Percentiles rank a stretch among this genome's conserved stretches.
phyloP scores from a whole-genome alignment of 148 eudicot species.

The Chenopodium berlandieri region DNA sequence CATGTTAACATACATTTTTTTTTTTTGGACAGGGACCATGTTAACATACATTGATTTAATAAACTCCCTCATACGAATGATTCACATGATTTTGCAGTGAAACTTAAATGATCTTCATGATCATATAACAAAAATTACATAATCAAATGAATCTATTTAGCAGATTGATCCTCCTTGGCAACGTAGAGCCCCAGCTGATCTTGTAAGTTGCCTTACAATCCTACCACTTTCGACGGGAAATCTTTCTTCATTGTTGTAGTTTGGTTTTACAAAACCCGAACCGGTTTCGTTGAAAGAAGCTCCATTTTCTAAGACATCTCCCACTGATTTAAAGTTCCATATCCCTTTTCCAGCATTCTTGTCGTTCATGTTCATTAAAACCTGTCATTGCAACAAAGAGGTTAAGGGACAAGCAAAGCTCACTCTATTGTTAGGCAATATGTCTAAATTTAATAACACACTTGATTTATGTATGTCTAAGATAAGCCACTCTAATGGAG shows the following conservation, averaged over 20 bases:
- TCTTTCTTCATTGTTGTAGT: slow-evolving; percentile 44
- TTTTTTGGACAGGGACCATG: background rate
- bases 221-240: slow-evolving; percentile 56
- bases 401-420: no score
- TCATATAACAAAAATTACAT: background rate
- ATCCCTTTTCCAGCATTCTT: slow-evolving; percentile 15
- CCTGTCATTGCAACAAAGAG: slow-evolving; percentile 33
- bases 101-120: background rate
- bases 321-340: slow-evolving; percentile 51
- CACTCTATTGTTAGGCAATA: background rate
- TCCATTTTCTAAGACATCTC: slow-evolving; percentile 77
- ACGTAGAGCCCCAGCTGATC: slow-evolving; percentile 62
- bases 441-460: background rate
- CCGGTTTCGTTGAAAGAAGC: slow-evolving; percentile 48
- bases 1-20: background rate
- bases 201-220: slow-evolving; percentile 52
- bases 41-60: background rate
- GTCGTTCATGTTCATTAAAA: slow-evolving; percentile 41
- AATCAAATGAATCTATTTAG: slow-evolving; percentile 20
- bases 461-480: background rate
- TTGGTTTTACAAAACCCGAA: slow-evolving; percentile 45
- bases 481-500: background rate
- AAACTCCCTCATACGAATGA: background rate
- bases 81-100: background rate
- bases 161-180: slow-evolving; percentile 50